Base-by-base conservation (phyloP, 805 yeast species). In the Helenozyma baotianmanensis region DNA sequence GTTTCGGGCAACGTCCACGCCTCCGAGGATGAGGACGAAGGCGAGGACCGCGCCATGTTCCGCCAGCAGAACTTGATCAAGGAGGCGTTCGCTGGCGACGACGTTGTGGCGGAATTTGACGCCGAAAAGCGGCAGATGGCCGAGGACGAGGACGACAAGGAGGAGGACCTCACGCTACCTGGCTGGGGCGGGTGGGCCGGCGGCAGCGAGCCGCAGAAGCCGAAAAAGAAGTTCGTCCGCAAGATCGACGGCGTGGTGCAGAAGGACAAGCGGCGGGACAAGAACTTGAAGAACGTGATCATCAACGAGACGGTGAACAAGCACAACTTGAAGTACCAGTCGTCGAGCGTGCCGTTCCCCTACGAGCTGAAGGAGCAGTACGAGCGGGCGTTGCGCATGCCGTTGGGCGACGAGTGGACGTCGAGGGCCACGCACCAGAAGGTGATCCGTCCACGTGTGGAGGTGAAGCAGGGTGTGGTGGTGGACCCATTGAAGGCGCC, bases 161-260 rank as follows among this genome's bases (percentile, higher is more conserved):
- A 81, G 50, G 80, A 82, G 38, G 96, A 89, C 54, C 62, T 82
- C 29, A 82, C 95, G 0, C 61, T 89, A 32, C 97, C 97, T 3
- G 98, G 98, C 1, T 92, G 97, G 97, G 97, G 97, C 29, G 84
- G 82, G 27, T 92, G 98, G 98, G 83, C 90, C 9, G 96, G 96
- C 23, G 76, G 74, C 8, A 58, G 48, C 14, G 21, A 16, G 15
- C 49, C 52, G 25, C 60, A 50, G 37, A 53, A 45, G 12, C 64
- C 65, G 54, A 78, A 75, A 54, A 74, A 76, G 53, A 82, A 78
- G 54, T 69, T 82, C 35, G 69, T 81, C 22, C 77, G 82, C 48
- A 84, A 77, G 44, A 66, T 85, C 17, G 77, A 80, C 50, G 97
- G 98, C 29, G 79, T 88, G 30, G 81, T 76, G 23, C 70, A 72